These are phyloP conservation scores for Gloeopeniophorella convolvens DNA, from an alignment of 768 basidiomycete species.

Conservation along the genomic window DNA sequence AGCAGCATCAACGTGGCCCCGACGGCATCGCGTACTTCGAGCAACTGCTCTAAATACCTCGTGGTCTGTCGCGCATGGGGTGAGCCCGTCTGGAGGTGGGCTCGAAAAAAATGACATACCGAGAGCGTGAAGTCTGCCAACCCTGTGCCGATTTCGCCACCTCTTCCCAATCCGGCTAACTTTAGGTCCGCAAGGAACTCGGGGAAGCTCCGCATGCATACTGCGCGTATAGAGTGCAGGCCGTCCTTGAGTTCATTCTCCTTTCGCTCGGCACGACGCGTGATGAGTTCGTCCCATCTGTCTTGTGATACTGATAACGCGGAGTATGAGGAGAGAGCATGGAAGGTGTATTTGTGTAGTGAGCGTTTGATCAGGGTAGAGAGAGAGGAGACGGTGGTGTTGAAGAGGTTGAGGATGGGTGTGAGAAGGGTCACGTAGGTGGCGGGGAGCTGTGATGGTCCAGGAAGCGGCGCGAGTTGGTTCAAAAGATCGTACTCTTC, in stretches of 20 bases:
- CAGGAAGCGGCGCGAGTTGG: conserved; percentile 57
- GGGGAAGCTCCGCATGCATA: conserved; percentile 78
- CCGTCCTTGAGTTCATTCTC: conserved; percentile 70
- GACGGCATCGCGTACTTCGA: conserved; percentile 63
- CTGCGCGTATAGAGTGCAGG: conserved; percentile 51
- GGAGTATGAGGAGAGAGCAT: conserved; percentile 68
- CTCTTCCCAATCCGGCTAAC: conserved; percentile 48
- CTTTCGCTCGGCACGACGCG: conserved; percentile 37
- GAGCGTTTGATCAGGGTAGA: conserved; percentile 65
- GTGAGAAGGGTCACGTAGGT: conserved; percentile 56
- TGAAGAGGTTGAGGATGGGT: conserved; percentile 62
- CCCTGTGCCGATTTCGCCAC: conserved; percentile 56
- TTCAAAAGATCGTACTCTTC: conserved; percentile 61
- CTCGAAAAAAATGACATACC: conserved; percentile 32
- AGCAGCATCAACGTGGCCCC: conserved; percentile 59
- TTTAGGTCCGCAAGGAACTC: conserved; percentile 79
- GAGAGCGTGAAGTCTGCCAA: conserved; percentile 54
- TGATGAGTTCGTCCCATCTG: conserved; percentile 63
- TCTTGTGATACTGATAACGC: conserved; percentile 48
- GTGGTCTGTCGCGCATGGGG: conserved; percentile 41
- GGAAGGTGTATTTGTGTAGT: conserved; percentile 71
- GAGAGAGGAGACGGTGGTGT: conserved; percentile 55
- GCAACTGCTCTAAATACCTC: conserved; percentile 61
- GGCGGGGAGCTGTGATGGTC: conserved; percentile 42
- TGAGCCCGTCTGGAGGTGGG: not conserved